Base-by-base conservation (phyloP, 2,329 filamentous ascomycete species). In the Epichloe bromicola region DNA sequence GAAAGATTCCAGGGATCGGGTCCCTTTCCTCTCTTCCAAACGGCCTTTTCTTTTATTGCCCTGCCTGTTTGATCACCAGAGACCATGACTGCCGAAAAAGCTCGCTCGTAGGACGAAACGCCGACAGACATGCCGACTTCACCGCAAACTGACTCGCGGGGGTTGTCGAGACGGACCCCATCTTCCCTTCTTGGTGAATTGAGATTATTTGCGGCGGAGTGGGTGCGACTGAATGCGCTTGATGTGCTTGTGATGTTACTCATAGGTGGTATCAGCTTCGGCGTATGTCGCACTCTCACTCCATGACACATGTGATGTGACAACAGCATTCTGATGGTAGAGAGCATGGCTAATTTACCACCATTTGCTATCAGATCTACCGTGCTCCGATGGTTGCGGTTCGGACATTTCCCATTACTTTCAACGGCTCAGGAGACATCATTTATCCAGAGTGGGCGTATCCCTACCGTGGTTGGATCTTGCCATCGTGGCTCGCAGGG, bases 401-500 rank as follows among this genome's bases (percentile, higher is more conserved):
- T 3, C 72, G 80, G 33, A 80, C 74, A 11, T 86, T 86, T 60
- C 79, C 82, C 38, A 69, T 86, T 53, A 74, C 72, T 45, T 82
- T 83, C 57, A 56, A 59, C 51, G 61, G 66, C 5, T 75, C 81
- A 23, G 78, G 79, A 52, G 75, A 83, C 57, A 73, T 85, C 52
- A 74, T 85, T 46, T 75, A 80, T 56, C 82, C 82, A 0, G 60
- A 82, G 49, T 79, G 82, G 60, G 79, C 82, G 7, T 85, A 85
- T 57, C 80, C 81, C 3, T 66, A 79, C 48, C 76, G 81, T 49
- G 74, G 77, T 30, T 79, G 82, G 65, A 78, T 83, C 55, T 66
- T 86, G 11, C 73, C 80, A 1, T 78, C 82, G 42, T 79, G 72
- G 70, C 65, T 74, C 1, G 76, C 79, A 0, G 79, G 75, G 0